Base-by-base conservation (phyloP, 2,329 filamentous ascomycete genomes). In the Pseudopyricularia cyperi region DNA sequence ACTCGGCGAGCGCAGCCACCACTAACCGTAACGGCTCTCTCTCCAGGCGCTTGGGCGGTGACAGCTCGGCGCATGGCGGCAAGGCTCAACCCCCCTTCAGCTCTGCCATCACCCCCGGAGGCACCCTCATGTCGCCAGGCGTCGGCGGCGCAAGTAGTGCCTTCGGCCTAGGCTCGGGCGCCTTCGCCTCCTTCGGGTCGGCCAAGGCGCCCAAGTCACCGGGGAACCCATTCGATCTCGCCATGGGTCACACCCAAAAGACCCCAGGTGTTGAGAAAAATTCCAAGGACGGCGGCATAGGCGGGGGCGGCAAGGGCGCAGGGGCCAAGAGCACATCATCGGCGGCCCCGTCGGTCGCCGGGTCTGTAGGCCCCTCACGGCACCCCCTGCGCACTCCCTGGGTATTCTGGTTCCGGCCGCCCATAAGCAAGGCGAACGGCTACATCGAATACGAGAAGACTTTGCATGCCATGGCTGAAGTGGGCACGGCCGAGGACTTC, bases 331-430 rank as follows among this genome's bases (percentile, higher is more conserved):
- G 48, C 48, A 35, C 32, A 34, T 37, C 48, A 9, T 65, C 70
- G 39, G 66, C 72, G 34, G 60, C 67, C 44, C 62, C 63, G 48
- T 57, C 60, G 33, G 55, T 63, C 14, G 60, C 64, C 28, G 59
- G 50, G 34, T 50, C 48, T 64, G 65, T 44, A 59, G 56, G 51
- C 47, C 55, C 51, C 65, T 70, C 54, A 50, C 51, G 51, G 53
- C 80, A 85, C 63, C 76, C 79, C 55, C 75, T 97, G 61, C 89
- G 87, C 69, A 83, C 89, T 67, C 84, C 83, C 57, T 98, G 93
- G 93, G 84, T 95, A 33, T 89, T 97, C 66, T 97, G 93, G 89
- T 98, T 94, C 70, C 82, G 93, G 54, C 93, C 93, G 37, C 93
- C 93, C 49, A 95, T 94, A 61, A 90, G 89, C 58, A 98, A 98